phyloP scores from a whole-genome alignment of 768 basidiomycete species.

The Amanita fuliginea region DNA sequence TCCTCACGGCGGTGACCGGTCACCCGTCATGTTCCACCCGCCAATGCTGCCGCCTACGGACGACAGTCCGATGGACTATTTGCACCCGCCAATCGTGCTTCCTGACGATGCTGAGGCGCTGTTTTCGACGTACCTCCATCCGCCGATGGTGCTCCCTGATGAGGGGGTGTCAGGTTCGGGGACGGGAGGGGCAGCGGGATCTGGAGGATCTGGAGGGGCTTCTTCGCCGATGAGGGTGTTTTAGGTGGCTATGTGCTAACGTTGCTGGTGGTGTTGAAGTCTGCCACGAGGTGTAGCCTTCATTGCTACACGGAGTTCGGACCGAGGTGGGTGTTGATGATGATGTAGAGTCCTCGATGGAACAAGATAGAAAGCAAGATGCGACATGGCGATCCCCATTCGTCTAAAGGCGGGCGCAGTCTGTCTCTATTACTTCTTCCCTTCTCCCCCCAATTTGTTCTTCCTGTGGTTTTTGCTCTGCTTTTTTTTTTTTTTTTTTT shows the following conservation, averaged over 20 bases:
- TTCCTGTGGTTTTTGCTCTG: too few relatives aligned
- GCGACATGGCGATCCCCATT: not conserved
- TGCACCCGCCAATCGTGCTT: conserved; percentile 52
- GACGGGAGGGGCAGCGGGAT: not conserved
- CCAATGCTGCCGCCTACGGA: conserved; percentile 52
- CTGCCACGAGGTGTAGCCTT: not conserved
- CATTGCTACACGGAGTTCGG: not conserved
- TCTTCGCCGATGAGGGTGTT: conserved; percentile 5
- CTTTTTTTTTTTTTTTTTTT: too few relatives aligned
- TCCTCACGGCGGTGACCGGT: conserved; percentile 34
- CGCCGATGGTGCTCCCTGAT: conserved; percentile 31
- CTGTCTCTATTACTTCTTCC: too few relatives aligned
- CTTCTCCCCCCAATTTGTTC: too few relatives aligned
- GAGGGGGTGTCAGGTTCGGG: conserved; percentile 9
- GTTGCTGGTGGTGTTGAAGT: not conserved
- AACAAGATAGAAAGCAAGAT: too few relatives aligned
- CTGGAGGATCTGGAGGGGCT: not conserved
- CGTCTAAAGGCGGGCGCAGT: not conserved
- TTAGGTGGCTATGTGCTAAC: not conserved
- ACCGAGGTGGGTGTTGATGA: not conserved
- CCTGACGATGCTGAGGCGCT: conserved; percentile 48
- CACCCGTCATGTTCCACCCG: conserved; percentile 53
- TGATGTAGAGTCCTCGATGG: too few relatives aligned
- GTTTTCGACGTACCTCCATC: conserved; percentile 35
- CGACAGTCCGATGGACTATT: conserved; percentile 63